phyloP scores from a whole-genome alignment of 2,329 filamentous ascomycete species.

The Ophiostoma ulmi region DNA sequence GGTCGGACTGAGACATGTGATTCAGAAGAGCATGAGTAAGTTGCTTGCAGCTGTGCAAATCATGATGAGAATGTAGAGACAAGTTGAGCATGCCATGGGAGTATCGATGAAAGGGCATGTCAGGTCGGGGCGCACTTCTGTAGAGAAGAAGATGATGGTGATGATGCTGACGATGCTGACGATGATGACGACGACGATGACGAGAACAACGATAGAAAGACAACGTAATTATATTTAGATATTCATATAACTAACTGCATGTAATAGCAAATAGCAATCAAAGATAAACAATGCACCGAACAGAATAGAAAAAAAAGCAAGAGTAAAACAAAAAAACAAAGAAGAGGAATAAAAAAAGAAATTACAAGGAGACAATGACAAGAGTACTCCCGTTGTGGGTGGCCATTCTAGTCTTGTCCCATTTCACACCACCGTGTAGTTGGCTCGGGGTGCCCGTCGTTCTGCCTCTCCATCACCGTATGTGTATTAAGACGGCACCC shows the following conservation, averaged over 20 bases:
- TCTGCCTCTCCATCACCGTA: not conserved
- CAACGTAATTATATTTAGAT: not conserved
- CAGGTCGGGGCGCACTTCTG: no score
- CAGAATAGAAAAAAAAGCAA: conserved; percentile 1
- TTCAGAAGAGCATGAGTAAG: not conserved
- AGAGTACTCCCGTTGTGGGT: conserved; percentile 16
- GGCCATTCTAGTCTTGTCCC: conserved; percentile 23
- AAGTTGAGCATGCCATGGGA: not conserved
- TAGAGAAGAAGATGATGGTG: not conserved
- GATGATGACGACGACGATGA: not conserved
- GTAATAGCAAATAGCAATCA: not conserved
- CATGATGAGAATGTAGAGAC: not conserved
- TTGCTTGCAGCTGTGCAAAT: not conserved
- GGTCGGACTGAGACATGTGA: not conserved
- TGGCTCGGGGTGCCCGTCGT: conserved; percentile 10
- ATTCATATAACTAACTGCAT: conserved; percentile 9
- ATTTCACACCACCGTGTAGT: not conserved
- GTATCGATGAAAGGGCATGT: not conserved
- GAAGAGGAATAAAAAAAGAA: not conserved
- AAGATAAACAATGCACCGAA: conserved; percentile 1
- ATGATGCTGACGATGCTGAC: not conserved
- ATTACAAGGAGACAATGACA: conserved; percentile 13
- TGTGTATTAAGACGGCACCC: conserved; percentile 10
- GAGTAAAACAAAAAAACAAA: not conserved
- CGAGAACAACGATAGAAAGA: not conserved